A percentile compares a stretch with the other conserved stretches of the same genome.
Conservation (phyloP, 371 early-diverging fungal species). For the Mortierella sp. region DNA sequence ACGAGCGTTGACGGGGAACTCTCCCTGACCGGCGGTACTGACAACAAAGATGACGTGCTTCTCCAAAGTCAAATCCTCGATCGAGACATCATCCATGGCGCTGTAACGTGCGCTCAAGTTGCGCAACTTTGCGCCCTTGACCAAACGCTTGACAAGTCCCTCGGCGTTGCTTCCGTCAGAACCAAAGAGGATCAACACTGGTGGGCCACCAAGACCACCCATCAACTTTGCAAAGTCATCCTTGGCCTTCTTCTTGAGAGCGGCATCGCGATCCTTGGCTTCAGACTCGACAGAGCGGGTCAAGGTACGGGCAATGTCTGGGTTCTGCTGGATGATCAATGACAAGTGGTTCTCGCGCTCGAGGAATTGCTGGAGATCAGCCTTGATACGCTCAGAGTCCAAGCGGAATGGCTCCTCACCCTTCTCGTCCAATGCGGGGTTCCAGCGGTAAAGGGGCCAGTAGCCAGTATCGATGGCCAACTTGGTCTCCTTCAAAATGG, state of each 20-base stretch:
- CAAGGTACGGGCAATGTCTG: slow-evolving; percentile 69
- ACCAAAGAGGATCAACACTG: slow-evolving; percentile 87
- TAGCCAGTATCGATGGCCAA: slow-evolving; percentile 89
- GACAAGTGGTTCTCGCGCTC: slow-evolving; percentile 87
- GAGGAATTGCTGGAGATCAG: slow-evolving; percentile 84
- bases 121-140: slow-evolving; percentile 82
- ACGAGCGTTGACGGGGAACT: slow-evolving; percentile 91
- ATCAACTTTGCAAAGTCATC: slow-evolving; percentile 79
- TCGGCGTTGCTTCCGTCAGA: slow-evolving; percentile 95
- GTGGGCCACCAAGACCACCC: slow-evolving; percentile 78
- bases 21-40: slow-evolving; percentile 96
- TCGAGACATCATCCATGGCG: slow-evolving; percentile 86
- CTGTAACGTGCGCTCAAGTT: slow-evolving; percentile 79
- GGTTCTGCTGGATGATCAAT: slow-evolving; percentile 72
- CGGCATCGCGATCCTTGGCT: slow-evolving; percentile 63
- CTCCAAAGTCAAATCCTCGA: slow-evolving; percentile 84
- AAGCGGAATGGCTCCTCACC: slow-evolving; percentile 79
- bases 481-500: slow-evolving; percentile 89
- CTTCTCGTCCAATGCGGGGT: slow-evolving; percentile 75
- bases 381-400: slow-evolving; percentile 89
- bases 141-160: slow-evolving; percentile 85
- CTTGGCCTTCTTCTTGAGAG: slow-evolving; percentile 67
- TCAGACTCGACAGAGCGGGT: slow-evolving; percentile 59
- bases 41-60: slow-evolving; percentile 81
- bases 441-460: slow-evolving; percentile 96